Conservation (phyloP, 495 filamentous ascomycete species). For the Talaromyces nanjingensis region DNA sequence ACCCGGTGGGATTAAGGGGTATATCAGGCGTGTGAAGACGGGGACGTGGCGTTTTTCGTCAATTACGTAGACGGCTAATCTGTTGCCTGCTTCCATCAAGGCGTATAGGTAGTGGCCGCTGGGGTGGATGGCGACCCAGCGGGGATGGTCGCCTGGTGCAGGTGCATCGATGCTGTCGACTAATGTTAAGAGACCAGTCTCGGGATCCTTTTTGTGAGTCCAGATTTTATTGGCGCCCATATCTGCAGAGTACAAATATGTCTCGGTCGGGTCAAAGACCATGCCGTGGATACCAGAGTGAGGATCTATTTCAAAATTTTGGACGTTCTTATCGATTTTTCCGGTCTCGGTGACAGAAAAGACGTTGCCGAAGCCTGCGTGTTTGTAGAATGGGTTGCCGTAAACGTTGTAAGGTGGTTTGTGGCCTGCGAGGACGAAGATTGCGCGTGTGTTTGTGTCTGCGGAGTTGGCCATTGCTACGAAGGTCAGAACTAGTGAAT, state of each 20-base stretch:
- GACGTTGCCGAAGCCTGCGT: conserved; percentile 72
- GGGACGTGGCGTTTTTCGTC: conserved; percentile 67
- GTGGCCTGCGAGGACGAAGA: conserved; percentile 73
- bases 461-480: conserved; percentile 58
- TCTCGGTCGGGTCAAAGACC: conserved; percentile 80
- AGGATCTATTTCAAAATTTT: conserved; percentile 68
- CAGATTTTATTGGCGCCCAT: conserved; percentile 79
- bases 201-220: conserved; percentile 66
- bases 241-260: conserved; percentile 81
- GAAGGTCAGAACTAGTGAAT: neutral
- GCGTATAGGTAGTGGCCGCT: conserved; percentile 71
- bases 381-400: conserved; percentile 79
- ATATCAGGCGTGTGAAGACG: conserved; percentile 73
- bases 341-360: conserved; percentile 62
- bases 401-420: conserved; percentile 74
- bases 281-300: conserved; percentile 81
- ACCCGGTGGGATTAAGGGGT: conserved; percentile 69
- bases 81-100: conserved; percentile 80
- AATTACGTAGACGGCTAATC: conserved; percentile 71
- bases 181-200: conserved; percentile 55
- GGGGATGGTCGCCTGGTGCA: conserved; percentile 62
- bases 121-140: conserved; percentile 78
- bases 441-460: conserved; percentile 74
- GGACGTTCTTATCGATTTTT: conserved; percentile 57
- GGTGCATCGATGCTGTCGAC: conserved; percentile 68